Evolutionary conservation across 768 basidiomycete species (phyloP).

Genomic region (Mycena olivaceomarginata): DNA sequence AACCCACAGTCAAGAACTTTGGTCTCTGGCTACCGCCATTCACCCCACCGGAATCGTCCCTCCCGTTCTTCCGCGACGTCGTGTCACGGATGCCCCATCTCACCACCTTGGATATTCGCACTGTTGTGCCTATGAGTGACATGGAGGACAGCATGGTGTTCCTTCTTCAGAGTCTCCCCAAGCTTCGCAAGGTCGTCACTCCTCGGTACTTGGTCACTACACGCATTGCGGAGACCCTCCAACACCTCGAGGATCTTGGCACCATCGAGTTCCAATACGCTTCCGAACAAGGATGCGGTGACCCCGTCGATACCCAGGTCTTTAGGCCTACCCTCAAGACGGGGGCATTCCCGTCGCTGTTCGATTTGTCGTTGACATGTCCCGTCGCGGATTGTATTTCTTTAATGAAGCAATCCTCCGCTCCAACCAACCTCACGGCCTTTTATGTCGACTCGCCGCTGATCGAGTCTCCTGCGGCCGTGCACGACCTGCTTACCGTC

Average conservation of each 20-base stretch:
- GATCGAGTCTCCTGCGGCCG: constrained; percentile 62
- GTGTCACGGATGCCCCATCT: constrained; percentile 72
- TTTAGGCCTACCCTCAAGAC: constrained; percentile 67
- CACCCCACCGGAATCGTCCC: constrained; percentile 4
- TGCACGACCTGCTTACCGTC: constrained; percentile 65
- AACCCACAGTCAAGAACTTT: constrained; percentile 66
- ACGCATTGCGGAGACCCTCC: constrained; percentile 65
- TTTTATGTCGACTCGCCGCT: constrained; percentile 71
- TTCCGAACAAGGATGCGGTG: constrained; percentile 68
- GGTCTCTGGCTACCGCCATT: constrained; percentile 50
- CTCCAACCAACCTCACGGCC: constrained; percentile 69
- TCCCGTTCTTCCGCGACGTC: constrained; percentile 59
- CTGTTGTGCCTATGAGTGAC: constrained; percentile 59
- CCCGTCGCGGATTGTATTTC: constrained; percentile 63
- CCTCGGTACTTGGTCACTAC: constrained; percentile 73
- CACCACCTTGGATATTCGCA: constrained; percentile 66
- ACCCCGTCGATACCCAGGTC: constrained; percentile 62
- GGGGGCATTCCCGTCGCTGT: constrained; percentile 72
- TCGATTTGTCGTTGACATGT: constrained; percentile 70
- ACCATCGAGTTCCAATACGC: constrained; percentile 73
- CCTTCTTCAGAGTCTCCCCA: constrained; percentile 62
- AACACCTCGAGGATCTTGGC: constrained; percentile 63
- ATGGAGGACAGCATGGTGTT: constrained; percentile 64
- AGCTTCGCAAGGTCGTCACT: constrained; percentile 68
- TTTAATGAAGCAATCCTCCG: constrained; percentile 65